These are phyloP conservation scores for Fraxinus pennsylvanica DNA, from an alignment of 257 asterid species.

Conservation along the genomic window DNA sequence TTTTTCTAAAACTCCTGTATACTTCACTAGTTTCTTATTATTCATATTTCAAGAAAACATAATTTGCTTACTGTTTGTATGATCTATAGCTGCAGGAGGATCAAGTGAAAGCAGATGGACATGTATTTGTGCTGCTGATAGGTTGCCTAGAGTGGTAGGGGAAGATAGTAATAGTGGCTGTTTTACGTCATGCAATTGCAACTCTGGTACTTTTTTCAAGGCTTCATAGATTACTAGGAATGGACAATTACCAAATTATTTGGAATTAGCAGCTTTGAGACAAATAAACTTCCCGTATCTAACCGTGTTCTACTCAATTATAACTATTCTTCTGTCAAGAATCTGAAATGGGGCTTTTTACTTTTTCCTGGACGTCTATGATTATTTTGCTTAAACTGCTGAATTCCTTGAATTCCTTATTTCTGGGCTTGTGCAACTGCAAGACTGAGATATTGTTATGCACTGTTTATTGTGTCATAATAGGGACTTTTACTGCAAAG, in stretches of 20 bases:
- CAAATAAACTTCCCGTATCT: background rate
- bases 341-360: background rate
- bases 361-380: background rate
- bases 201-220: constrained; percentile 54
- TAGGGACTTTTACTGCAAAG: constrained; percentile 52
- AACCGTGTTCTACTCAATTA: background rate
- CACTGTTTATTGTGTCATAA: constrained; percentile 24
- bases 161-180: constrained; percentile 54
- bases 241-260: background rate
- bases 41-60: constrained; percentile 18
- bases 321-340: background rate
- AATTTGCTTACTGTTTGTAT: constrained; percentile 24
- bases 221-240: constrained; percentile 7
- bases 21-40: background rate
- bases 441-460: constrained; percentile 3
- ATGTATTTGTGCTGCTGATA: constrained; percentile 62
- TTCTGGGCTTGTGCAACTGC: background rate
- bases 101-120: constrained; percentile 59
- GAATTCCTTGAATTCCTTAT: background rate
- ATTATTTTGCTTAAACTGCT: background rate
- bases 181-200: constrained; percentile 74
- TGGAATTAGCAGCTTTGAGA: background rate
- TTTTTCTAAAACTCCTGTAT: constrained; percentile 8
- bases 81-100: constrained; percentile 46
- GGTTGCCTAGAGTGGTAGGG: constrained; percentile 61